These are phyloP conservation scores for Amyloporia xantha DNA, from an alignment of 768 basidiomycete genomes.

Conservation along the genomic window DNA sequence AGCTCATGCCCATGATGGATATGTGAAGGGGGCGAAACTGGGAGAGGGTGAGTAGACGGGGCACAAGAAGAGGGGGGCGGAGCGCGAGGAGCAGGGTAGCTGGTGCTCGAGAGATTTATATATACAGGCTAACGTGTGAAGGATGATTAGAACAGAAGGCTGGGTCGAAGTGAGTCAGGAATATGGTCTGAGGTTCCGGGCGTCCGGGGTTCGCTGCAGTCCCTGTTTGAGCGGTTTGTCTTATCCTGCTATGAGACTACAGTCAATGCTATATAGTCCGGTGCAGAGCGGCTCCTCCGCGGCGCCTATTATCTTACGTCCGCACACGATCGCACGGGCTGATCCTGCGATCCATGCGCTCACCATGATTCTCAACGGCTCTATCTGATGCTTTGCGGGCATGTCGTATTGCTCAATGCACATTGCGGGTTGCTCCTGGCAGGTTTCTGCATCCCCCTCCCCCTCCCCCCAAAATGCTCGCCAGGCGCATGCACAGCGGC, in stretches of 20 bases:
- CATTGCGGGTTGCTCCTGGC: no score
- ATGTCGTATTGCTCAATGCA: no score
- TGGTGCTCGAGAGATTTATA: background rate
- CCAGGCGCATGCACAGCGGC: no score
- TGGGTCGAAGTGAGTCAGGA: slow-evolving; percentile 1
- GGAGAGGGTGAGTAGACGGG: background rate
- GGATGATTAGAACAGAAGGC: background rate
- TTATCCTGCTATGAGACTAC: slow-evolving; percentile 1
- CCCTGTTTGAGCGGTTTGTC: slow-evolving; percentile 3
- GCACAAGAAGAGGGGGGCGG: background rate
- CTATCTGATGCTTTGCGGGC: no score
- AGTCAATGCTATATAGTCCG: background rate
- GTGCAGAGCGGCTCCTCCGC: background rate
- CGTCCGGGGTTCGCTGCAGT: background rate
- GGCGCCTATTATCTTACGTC: slow-evolving; percentile 1
- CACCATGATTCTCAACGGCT: background rate
- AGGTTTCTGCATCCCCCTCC: no score
- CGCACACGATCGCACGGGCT: slow-evolving; percentile 1
- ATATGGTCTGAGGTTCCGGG: background rate
- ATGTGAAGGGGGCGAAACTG: background rate
- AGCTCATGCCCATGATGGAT: slow-evolving; percentile 77
- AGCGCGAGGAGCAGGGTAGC: slow-evolving; percentile 2
- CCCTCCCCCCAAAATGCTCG: no score
- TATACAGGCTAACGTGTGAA: slow-evolving; percentile 3
- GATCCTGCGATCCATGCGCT: background rate